Base-by-base conservation (phyloP, 1,284 basidiomycete genomes). In the Puccinia coronata region DNA sequence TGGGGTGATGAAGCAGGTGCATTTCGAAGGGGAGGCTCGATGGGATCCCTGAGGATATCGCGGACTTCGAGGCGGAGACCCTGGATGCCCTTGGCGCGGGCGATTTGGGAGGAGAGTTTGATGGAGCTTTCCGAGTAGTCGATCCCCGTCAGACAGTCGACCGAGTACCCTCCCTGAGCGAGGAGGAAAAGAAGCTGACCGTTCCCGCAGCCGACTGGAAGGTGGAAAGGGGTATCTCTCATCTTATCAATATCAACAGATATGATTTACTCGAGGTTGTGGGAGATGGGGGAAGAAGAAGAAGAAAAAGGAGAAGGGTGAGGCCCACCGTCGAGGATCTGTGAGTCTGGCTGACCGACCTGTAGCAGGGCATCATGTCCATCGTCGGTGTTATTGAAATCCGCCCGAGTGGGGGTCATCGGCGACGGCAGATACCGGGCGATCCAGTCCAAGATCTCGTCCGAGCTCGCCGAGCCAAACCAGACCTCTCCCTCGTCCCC, bases 121-220 rank as follows among this genome's bases (percentile, higher is more conserved):
- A 80, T 72, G 5, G 77, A 80, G 20, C 67, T 59, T 31, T 51
- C 67, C 23, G 53, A 59, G 39, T 80, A 80, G 47, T 80, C 77
- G 4, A 80, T 70, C 23, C 77, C 77, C 9, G 67, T 36, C 25
- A 80, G 55, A 28, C 51, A 23, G 5, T 72, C 39, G 20, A 70
- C 67, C 39, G 77, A 43, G 59, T 71, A 80, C 25, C 77, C 77
- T 4, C 67, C 77, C 59, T 80, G 67, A 9, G 53, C 69, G 36
- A 80, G 67, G 5, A 71, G 77, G 57, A 80, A 80, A 6, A 80
- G 55, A 25, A 80, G 41, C 39, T 80, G 77, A 6, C 77, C 77
- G 57, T 80, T 80, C 16, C 77, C 77, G 47, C 77, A 80, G 9
- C 77, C 77, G 36, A 80, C 77, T 80, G n/a, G n/a, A 8, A n/a